Evolutionary conservation across 495 filamentous ascomycete species (phyloP).

Genomic region (Filosporella fistucella): DNA sequence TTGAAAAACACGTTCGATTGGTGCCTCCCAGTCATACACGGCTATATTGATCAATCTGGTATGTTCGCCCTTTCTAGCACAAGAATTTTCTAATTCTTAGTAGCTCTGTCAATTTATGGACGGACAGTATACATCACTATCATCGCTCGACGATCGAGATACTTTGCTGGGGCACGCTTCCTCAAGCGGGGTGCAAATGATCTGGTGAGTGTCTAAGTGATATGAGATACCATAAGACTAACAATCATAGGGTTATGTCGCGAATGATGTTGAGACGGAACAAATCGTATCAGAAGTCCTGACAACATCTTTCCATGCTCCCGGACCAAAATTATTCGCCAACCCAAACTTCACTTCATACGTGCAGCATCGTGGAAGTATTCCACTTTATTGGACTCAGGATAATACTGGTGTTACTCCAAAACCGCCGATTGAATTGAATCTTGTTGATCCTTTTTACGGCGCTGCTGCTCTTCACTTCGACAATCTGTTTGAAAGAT

Average conservation of each 20-base stretch:
- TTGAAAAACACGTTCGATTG: constrained; percentile 86
- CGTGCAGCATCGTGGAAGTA: constrained; percentile 94
- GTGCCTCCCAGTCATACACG: constrained; percentile 95
- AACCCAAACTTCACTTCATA: constrained; percentile 94
- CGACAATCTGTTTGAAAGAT: constrained; percentile 90
- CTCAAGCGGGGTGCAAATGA: constrained; percentile 95
- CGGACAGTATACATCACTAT: constrained; percentile 85
- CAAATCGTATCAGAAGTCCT: constrained; percentile 93
- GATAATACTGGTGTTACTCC: constrained; percentile 93
- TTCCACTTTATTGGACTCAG: constrained; percentile 96
- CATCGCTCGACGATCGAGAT: constrained; percentile 86
- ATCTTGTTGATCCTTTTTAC: constrained; percentile 93
- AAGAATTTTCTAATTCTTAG: constrained; percentile 58
- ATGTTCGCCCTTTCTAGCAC: constrained; percentile 7
- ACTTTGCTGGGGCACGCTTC: constrained; percentile 92
- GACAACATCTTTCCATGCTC: constrained; percentile 92
- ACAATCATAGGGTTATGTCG: constrained; percentile 70
- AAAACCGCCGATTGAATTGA: constrained; percentile 92
- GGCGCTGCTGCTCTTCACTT: constrained; percentile 95
- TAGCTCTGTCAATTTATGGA: constrained; percentile 76
- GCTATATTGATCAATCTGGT: constrained; percentile 85
- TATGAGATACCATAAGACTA: no score
- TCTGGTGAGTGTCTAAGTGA: constrained; percentile 44
- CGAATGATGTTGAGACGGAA: constrained; percentile 99
- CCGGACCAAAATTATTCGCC: constrained; percentile 77